A percentile compares a stretch with the other conserved stretches of the same genome.
These are phyloP conservation scores for Colletotrichum siamense DNA, from an alignment of 2,329 filamentous ascomycete genomes.

Conservation along the genomic window DNA sequence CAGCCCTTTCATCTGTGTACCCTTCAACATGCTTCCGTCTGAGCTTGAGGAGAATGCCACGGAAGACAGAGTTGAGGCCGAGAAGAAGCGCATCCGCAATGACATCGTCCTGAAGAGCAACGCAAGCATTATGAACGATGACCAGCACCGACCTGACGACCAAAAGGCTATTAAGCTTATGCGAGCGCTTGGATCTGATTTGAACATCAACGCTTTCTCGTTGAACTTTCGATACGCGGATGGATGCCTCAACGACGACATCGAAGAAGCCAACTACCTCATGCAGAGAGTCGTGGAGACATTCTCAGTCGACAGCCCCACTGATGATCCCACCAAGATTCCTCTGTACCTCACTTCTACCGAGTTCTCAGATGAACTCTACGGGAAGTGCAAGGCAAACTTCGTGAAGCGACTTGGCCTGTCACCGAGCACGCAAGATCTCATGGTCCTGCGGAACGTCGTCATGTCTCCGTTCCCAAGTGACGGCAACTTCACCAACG, in stretches of 20 bases:
- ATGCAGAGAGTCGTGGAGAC: constrained; percentile 48
- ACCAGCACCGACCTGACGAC: constrained; percentile 27
- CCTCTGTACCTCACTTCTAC: constrained; percentile 52
- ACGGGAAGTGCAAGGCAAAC: constrained; percentile 43
- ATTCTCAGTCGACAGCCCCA: constrained; percentile 44
- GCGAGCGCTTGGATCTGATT: constrained; percentile 46
- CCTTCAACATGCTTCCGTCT: constrained; percentile 46
- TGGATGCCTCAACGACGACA: constrained; percentile 44
- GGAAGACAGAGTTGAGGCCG: constrained; percentile 33
- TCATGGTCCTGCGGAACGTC: constrained; percentile 52
- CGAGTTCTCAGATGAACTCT: constrained; percentile 41
- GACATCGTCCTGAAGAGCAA: constrained; percentile 44
- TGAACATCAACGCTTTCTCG: constrained; percentile 51
- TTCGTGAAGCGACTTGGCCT: constrained; percentile 48
- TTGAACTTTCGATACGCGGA: constrained; percentile 46
- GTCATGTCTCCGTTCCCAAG: constrained; percentile 52
- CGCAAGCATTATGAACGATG: constrained; percentile 35
- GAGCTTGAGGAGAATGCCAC: constrained; percentile 31
- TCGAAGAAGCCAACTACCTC: constrained; percentile 54
- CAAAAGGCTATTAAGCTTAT: constrained; percentile 42
- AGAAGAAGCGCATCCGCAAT: constrained; percentile 41
- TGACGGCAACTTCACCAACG: constrained; percentile 41
- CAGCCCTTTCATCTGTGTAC: constrained; percentile 42
- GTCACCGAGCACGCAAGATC: constrained; percentile 32
- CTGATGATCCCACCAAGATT: constrained; percentile 43